A percentile compares a stretch with the other conserved stretches of the same genome.
phyloP scores from a whole-genome alignment of 257 asterid species.

The Fraxinus cuspidata region DNA sequence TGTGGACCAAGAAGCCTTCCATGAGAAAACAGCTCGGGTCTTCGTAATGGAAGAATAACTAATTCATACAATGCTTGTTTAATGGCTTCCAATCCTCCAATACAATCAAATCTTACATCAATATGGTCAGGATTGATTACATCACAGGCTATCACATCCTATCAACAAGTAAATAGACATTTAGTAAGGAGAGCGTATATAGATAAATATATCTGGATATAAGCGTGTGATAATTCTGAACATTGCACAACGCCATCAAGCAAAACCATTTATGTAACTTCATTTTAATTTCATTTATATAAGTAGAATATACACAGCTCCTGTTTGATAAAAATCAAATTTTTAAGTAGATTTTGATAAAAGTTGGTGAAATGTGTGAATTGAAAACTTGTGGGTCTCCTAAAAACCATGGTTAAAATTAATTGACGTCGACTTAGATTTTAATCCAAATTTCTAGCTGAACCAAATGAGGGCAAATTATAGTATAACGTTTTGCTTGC shows the following conservation, averaged over 20 bases:
- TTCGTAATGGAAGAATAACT: slow-evolving; percentile 83
- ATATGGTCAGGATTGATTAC: slow-evolving; percentile 84
- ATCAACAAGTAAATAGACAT: slow-evolving; percentile 22
- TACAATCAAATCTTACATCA: slow-evolving; percentile 68
- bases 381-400: too few species aligned
- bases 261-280: slow-evolving; percentile 5
- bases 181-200: slow-evolving; percentile 13
- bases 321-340: too few species aligned
- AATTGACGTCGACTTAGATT: too few species aligned
- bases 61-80: slow-evolving; percentile 73
- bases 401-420: too few species aligned
- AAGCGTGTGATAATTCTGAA: slow-evolving; percentile 3
- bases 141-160: slow-evolving; percentile 97
- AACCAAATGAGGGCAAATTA: neutral
- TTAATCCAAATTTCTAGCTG: too few species aligned
- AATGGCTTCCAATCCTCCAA: slow-evolving; percentile 90
- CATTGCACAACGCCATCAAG: neutral
- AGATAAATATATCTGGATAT: slow-evolving; percentile 1
- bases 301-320: neutral
- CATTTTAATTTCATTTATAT: slow-evolving; percentile 1
- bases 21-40: slow-evolving; percentile 85
- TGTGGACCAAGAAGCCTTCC: slow-evolving; percentile 95
- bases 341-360: too few species aligned
- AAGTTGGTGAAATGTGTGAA: too few species aligned
- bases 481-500: neutral